Evolutionary conservation across 2,329 filamentous ascomycete species (phyloP).

Genomic region (Paraconiothyrium brasiliense): DNA sequence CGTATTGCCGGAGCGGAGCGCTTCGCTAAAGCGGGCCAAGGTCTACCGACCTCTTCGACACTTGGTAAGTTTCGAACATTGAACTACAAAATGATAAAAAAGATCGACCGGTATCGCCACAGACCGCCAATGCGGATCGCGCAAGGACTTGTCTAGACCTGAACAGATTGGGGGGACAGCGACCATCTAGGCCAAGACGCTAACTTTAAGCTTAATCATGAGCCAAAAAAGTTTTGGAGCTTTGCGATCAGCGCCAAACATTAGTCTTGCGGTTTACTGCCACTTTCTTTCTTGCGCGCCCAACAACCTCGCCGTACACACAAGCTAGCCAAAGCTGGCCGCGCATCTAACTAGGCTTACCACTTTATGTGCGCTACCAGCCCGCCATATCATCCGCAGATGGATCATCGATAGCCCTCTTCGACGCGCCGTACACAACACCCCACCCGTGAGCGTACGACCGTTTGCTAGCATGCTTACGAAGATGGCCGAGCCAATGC

Average conservation of each 20-base stretch:
- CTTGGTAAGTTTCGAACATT: neutral
- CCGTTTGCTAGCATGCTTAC: conserved; percentile 6
- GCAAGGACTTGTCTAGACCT: neutral
- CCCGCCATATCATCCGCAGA: conserved; percentile 25
- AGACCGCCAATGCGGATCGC: neutral
- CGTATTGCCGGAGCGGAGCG: conserved; percentile 6
- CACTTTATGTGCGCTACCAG: conserved; percentile 34
- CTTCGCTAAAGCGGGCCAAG: neutral
- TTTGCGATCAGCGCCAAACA: neutral
- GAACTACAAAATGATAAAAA: neutral
- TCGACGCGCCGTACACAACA: conserved; percentile 30
- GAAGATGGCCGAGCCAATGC: conserved; percentile 22
- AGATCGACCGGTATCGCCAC: neutral
- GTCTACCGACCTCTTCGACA: neutral
- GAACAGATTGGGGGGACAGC: neutral
- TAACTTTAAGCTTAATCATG: conserved; percentile 38
- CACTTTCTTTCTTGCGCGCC: neutral
- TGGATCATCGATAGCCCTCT: conserved; percentile 39
- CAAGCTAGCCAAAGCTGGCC: conserved; percentile 31
- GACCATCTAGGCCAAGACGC: conserved; percentile 27
- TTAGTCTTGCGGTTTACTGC: neutral
- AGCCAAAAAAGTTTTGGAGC: conserved; percentile 19
- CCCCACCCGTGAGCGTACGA: conserved; percentile 29
- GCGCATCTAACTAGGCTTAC: conserved; percentile 20
- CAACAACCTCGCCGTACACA: neutral